Percentiles rank a stretch among this genome's conserved stretches.
phyloP scores from a whole-genome alignment of 1,284 basidiomycete species.

The Fomitopsis palustris region DNA sequence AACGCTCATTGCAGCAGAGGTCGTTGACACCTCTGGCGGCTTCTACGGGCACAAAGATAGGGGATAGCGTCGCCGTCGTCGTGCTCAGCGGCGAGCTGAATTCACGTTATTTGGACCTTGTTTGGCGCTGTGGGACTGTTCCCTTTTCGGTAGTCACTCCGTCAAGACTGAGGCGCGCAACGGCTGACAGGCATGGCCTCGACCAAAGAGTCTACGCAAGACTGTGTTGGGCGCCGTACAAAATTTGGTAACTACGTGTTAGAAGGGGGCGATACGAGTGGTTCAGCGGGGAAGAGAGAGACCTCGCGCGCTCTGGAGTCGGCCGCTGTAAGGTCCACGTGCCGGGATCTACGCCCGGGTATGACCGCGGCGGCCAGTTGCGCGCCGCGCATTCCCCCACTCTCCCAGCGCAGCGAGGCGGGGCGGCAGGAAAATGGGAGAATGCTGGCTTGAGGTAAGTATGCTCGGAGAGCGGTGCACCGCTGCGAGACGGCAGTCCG shows the following conservation, averaged over 20 bases:
- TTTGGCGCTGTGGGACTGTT: conserved; percentile 22
- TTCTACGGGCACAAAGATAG: conserved; percentile 10
- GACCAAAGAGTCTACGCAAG: not conserved
- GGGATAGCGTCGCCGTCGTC: conserved; percentile 23
- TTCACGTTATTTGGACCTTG: conserved; percentile 27
- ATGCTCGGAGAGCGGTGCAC: not conserved
- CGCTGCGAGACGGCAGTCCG: not conserved
- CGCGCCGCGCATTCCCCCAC: not conserved
- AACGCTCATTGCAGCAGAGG: conserved; percentile 45
- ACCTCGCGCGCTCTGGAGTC: not conserved
- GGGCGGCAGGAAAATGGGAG: not conserved
- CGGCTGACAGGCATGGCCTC: not conserved
- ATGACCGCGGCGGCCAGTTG: not conserved
- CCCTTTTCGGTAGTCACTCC: not conserved
- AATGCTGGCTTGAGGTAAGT: not conserved
- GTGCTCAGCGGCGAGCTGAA: conserved; percentile 27
- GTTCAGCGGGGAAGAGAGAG: not conserved
- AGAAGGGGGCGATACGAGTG: not conserved
- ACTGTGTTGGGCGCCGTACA: not conserved
- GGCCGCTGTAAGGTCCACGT: not conserved
- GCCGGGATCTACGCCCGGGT: not conserved
- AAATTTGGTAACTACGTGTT: not conserved
- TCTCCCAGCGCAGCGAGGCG: not conserved
- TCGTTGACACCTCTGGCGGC: conserved; percentile 2
- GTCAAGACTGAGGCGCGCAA: not conserved